Conservation (phyloP, 768 basidiomycete species). For the Podaxis rugospora region DNA sequence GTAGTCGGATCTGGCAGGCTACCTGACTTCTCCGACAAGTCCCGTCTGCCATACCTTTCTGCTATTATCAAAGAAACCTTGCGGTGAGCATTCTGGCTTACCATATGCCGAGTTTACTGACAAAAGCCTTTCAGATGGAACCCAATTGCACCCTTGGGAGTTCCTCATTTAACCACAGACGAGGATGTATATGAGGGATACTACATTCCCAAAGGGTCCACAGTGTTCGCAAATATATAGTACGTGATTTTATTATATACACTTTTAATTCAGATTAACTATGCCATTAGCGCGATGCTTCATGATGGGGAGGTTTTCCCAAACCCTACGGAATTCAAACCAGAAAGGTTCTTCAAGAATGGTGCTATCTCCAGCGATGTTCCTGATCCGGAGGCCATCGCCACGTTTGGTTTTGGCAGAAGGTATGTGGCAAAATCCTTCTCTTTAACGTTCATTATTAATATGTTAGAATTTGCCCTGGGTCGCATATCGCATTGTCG, state of each 20-base stretch:
- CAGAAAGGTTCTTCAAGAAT: conserved; percentile 10
- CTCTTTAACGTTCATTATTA: not conserved
- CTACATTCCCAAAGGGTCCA: conserved; percentile 10
- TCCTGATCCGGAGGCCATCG: conserved; percentile 19
- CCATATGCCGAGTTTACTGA: not conserved
- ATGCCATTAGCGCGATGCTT: conserved; percentile 8
- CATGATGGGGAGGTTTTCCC: conserved; percentile 10
- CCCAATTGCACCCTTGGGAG: conserved; percentile 3
- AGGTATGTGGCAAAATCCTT: conserved; percentile 11
- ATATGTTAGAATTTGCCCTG: conserved; percentile 8
- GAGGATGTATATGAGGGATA: conserved; percentile 12
- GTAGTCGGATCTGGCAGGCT: not conserved
- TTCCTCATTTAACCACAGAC: not conserved
- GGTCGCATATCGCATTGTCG: not conserved
- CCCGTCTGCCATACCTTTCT: conserved; percentile 17
- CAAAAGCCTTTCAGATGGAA: not conserved
- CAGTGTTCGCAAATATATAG: conserved; percentile 7
- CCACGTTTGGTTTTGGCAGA: conserved; percentile 28
- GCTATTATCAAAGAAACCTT: conserved; percentile 20
- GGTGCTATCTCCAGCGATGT: conserved; percentile 18
- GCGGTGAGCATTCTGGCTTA: conserved; percentile 6
- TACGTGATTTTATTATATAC: not conserved
- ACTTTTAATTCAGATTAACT: not conserved
- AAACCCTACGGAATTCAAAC: conserved; percentile 10
- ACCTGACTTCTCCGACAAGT: conserved; percentile 16